Conservation (phyloP, 192 early-diverging fungal genomes). For the Backusella liffmaniae region DNA sequence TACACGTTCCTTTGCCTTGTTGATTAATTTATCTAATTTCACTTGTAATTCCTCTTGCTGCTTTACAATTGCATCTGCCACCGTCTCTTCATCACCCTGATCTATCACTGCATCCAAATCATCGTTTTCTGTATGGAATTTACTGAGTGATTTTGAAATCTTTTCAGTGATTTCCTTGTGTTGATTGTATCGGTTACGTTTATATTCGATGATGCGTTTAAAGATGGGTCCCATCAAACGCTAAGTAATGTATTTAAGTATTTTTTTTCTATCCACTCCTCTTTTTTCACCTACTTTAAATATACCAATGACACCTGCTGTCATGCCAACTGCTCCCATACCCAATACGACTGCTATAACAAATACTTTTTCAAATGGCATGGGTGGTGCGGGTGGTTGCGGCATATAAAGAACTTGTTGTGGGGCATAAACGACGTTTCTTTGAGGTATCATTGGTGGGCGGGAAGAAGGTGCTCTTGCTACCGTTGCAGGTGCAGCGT, state of each 20-base stretch:
- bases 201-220: conserved; percentile 14
- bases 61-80: neutral
- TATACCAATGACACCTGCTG: conserved; percentile 29
- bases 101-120: conserved; percentile 16
- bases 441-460: conserved; percentile 20
- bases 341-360: conserved; percentile 27
- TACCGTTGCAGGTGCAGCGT: neutral
- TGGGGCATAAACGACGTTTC: neutral
- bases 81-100: conserved; percentile 5
- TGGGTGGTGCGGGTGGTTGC: conserved; percentile 16
- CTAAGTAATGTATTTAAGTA: neutral
- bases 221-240: conserved; percentile 20
- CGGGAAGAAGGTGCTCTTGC: neutral
- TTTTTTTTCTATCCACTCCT: neutral
- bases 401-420: conserved; percentile 29
- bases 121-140: conserved; percentile 1
- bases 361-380: conserved; percentile 24
- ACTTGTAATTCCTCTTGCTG: neutral
- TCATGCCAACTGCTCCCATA: conserved; percentile 23
- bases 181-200: conserved; percentile 15
- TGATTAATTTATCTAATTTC: neutral
- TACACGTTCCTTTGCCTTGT: neutral
- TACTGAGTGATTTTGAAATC: neutral
- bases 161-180: neutral
- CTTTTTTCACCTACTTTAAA: conserved; percentile 25